Conservation (phyloP, 2,329 filamentous ascomycete species). For the Diaporthe caulivora region DNA sequence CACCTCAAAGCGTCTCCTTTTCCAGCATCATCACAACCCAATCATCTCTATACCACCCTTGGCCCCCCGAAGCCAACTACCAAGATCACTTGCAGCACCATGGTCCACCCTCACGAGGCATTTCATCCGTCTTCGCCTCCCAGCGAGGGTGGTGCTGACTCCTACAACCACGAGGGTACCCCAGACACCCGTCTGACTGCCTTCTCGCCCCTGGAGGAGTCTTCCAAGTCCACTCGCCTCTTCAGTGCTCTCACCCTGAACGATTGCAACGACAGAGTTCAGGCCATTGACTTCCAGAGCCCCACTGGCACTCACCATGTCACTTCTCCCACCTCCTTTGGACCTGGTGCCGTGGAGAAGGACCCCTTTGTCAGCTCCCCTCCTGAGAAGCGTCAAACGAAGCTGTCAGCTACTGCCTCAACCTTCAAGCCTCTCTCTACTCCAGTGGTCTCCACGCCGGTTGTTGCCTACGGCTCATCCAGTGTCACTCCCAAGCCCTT, state of each 20-base stretch:
- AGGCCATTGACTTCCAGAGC: constrained; percentile 44
- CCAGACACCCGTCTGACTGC: constrained; percentile 74
- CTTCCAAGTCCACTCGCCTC: constrained; percentile 57
- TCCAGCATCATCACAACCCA: not conserved
- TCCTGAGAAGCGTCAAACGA: constrained; percentile 52
- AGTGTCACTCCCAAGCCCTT: constrained; percentile 34
- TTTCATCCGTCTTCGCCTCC: constrained; percentile 63
- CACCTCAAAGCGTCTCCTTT: not conserved
- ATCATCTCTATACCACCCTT: constrained; percentile 3
- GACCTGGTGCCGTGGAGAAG: constrained; percentile 51
- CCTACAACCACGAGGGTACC: constrained; percentile 67
- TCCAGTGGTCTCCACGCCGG: constrained; percentile 33
- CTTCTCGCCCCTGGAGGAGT: constrained; percentile 72
- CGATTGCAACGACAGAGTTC: constrained; percentile 45
- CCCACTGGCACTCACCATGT: constrained; percentile 4
- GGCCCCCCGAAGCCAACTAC: not conserved
- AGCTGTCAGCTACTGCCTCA: constrained; percentile 74
- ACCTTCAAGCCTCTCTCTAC: constrained; percentile 67
- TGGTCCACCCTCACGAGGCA: constrained; percentile 56
- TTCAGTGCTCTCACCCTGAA: constrained; percentile 49
- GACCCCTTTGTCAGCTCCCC: constrained; percentile 67
- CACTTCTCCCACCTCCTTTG: constrained; percentile 44
- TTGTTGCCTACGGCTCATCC: constrained; percentile 42
- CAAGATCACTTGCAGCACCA: constrained; percentile 44
- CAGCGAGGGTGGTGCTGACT: constrained; percentile 67